Conservation (phyloP, 1,284 basidiomycete species). For the Cystobasidiaceae sp. region DNA sequence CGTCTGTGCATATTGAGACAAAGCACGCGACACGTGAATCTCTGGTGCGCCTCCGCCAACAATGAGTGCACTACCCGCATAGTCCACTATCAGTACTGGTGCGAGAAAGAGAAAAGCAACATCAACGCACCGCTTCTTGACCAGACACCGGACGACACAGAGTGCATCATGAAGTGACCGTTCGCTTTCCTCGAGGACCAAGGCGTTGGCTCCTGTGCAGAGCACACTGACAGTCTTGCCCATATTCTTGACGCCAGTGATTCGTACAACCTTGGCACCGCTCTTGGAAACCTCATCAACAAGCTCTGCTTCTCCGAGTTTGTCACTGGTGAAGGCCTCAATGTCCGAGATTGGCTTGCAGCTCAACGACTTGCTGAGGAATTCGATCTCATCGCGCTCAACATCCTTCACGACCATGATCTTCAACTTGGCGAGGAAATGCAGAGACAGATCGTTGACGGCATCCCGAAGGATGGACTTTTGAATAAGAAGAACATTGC, state of each 20-base stretch:
- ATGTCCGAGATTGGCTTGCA: slow-evolving; percentile 97
- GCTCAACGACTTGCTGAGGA: slow-evolving; percentile 88
- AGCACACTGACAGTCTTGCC: slow-evolving; percentile 93
- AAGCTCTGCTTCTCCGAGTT: slow-evolving; percentile 91
- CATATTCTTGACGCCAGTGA: slow-evolving; percentile 86
- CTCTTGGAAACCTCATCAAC: slow-evolving; percentile 83
- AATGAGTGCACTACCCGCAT: slow-evolving; percentile 69
- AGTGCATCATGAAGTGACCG: slow-evolving; percentile 96
- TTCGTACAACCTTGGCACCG: slow-evolving; percentile 87
- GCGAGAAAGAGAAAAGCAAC: too few relatives aligned
- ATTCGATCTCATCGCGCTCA: slow-evolving; percentile 98
- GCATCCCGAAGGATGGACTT: slow-evolving; percentile 99
- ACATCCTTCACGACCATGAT: slow-evolving; percentile 97
- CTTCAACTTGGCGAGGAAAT: slow-evolving; percentile 95
- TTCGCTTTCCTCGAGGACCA: slow-evolving; percentile 96
- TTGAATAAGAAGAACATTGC: slow-evolving; percentile 97
- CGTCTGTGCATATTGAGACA: slow-evolving; percentile 87
- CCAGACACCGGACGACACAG: slow-evolving; percentile 94
- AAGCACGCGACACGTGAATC: slow-evolving; percentile 90
- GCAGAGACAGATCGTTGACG: slow-evolving; percentile 96
- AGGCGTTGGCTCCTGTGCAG: slow-evolving; percentile 86
- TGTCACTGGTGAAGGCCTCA: slow-evolving; percentile 97
- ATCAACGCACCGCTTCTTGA: slow-evolving; percentile 83
- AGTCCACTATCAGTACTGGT: too few relatives aligned
- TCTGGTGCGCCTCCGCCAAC: slow-evolving; percentile 97